These are phyloP conservation scores for Neurospora sp. DNA, from an alignment of 495 filamentous ascomycete genomes.

Conservation along the genomic window DNA sequence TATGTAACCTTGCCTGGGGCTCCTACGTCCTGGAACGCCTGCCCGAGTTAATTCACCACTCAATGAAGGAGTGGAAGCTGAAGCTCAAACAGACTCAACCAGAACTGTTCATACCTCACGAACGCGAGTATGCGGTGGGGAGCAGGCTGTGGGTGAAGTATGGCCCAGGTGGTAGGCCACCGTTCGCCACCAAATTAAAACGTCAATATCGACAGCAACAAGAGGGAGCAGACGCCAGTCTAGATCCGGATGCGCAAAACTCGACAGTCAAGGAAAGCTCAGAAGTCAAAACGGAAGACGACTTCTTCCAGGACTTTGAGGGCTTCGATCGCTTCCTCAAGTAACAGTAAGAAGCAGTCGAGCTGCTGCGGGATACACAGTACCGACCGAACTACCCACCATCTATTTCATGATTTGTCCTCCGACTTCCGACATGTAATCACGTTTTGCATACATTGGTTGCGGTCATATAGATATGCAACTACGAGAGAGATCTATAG, in stretches of 20 bases:
- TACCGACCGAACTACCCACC: neutral
- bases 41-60: constrained; percentile 1
- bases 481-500: neutral
- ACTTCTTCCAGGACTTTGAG: neutral
- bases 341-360: neutral
- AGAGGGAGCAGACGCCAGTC: neutral
- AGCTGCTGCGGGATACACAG: neutral
- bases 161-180: neutral
- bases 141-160: neutral
- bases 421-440: neutral
- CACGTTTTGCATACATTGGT: neutral
- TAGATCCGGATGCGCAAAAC: neutral
- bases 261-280: neutral
- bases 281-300: neutral
- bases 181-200: neutral
- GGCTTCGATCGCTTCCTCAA: neutral
- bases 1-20: constrained; percentile 26
- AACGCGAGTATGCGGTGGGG: neutral
- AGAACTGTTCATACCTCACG: neutral
- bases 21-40: constrained; percentile 18
- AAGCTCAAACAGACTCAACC: neutral
- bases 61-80: neutral
- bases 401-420: neutral
- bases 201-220: neutral
- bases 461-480: neutral